A percentile compares a stretch with the other conserved stretches of the same genome.
Conservation (phyloP, 768 basidiomycete genomes). For the Naganishia kalamii region DNA sequence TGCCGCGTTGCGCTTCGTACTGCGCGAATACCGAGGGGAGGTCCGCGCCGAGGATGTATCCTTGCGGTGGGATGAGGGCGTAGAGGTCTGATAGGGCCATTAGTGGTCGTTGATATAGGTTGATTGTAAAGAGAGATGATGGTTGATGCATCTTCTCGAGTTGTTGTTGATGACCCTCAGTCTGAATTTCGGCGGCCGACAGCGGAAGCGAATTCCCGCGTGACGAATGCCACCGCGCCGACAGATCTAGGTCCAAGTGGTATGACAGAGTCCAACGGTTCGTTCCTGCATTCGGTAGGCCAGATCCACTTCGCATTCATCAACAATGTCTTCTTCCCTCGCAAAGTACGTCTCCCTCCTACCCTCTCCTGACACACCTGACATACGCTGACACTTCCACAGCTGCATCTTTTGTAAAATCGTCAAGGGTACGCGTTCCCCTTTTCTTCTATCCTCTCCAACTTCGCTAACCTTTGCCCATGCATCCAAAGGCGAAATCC, state of each 20-base stretch:
- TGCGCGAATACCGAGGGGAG: background rate
- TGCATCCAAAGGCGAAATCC: slow-evolving; percentile 66
- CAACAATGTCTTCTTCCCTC: background rate
- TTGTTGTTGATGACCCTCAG: background rate
- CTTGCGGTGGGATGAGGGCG: slow-evolving; percentile 1
- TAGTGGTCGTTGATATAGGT: background rate
- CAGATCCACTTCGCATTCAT: background rate
- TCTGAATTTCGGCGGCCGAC: too few relatives aligned
- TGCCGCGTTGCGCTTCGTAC: slow-evolving; percentile 4
- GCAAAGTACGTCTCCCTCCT: background rate
- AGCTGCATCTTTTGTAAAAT: slow-evolving; percentile 91
- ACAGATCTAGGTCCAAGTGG: too few relatives aligned
- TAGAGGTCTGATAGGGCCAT: slow-evolving; percentile 9
- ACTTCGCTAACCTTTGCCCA: background rate
- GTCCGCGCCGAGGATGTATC: slow-evolving; percentile 2
- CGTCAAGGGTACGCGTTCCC: slow-evolving; percentile 73
- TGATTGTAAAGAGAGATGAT: background rate
- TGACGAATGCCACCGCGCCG: too few relatives aligned
- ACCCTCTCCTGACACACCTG: background rate
- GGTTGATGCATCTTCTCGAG: background rate
- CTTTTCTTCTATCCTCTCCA: background rate
- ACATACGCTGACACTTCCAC: background rate
- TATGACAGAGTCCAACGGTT: too few relatives aligned
- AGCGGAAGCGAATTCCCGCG: too few relatives aligned
- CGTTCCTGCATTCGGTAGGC: background rate